Base-by-base conservation (phyloP, 2,329 filamentous ascomycete genomes). In the Phaeosphaeria sp. region DNA sequence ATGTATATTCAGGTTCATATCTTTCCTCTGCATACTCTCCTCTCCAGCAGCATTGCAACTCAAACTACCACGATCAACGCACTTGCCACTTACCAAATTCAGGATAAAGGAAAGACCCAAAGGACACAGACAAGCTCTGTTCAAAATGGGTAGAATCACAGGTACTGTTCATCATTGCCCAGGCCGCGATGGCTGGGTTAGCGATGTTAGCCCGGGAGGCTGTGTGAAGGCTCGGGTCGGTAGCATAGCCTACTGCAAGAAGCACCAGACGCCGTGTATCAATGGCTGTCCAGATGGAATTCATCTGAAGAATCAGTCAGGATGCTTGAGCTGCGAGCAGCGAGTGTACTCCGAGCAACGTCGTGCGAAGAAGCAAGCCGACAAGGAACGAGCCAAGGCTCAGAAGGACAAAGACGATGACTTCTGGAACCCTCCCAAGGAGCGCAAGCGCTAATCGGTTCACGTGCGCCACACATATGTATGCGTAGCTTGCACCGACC, bases 391-490 rank as follows among this genome's bases (percentile, higher is more conserved):
- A 11, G 20, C 5, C 5, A 33, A 3, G 30, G 25, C 13, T 10
- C 9, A 20, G 27, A 36, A 15, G 33, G 13, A 41, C 13, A 7
- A 5, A 22, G 18, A 50, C 20, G 48, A 39, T 7, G n/a, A 11
- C 18, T 50, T 50, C 33, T 50, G 48, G 48, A 41, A 39, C n/a
- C 27, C 48, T 20, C 27, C 27, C 20, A 50, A 41, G 20, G 30
- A 50, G 11, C 30, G 48, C 2, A 50, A 50, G 30, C 7, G 13
- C 9, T 36, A 36, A 36, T 36, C 30, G 6, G 7, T 15, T 13
- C 30, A 11, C 11, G 13, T 15, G 13, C 6, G 11, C 11, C 13
- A 6, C 3, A 13, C 30, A 3, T 3, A 13, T 11, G 11, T 3
- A 3, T 15, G 3, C 30, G 11, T 36, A 11, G 11, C 30, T 36